These are phyloP conservation scores for Juglanconis oblonga DNA, from an alignment of 2,329 filamentous ascomycete species.

Conservation along the genomic window DNA sequence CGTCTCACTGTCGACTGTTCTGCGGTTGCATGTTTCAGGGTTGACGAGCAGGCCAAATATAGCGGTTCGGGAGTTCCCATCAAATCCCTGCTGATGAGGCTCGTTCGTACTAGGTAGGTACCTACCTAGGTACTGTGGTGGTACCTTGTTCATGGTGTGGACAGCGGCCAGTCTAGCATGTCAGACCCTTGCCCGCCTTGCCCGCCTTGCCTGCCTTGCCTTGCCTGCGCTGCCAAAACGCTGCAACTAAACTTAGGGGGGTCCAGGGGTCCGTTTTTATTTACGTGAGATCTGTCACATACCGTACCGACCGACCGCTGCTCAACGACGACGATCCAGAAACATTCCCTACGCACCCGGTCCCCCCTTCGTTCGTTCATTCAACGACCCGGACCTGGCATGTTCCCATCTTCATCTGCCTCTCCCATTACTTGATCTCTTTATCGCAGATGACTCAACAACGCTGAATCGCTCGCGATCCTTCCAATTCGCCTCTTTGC, in stretches of 20 bases:
- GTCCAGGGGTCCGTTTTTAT: not conserved
- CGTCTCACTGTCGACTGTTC: too few relatives aligned
- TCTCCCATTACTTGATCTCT: not conserved
- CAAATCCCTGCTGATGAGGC: too few relatives aligned
- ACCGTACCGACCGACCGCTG: not conserved
- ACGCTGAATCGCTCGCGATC: not conserved
- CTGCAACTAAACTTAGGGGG: not conserved
- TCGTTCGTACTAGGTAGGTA: too few relatives aligned
- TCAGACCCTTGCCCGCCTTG: too few relatives aligned
- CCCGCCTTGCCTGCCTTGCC: not conserved
- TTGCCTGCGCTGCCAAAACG: not conserved
- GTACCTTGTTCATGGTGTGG: too few relatives aligned
- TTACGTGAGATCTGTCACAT: constrained; percentile 2
- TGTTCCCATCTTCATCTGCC: not conserved
- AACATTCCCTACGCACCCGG: too few relatives aligned
- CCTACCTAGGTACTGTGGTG: too few relatives aligned
- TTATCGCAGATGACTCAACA: not conserved
- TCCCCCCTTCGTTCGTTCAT: not conserved
- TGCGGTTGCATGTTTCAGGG: too few relatives aligned
- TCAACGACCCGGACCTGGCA: not conserved
- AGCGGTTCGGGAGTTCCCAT: too few relatives aligned
- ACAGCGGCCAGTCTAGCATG: too few relatives aligned
- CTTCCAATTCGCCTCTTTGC: not conserved
- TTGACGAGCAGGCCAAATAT: too few relatives aligned
- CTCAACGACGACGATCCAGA: not conserved